Percentiles rank a stretch among this genome's conserved stretches.
Conservation (phyloP, 768 basidiomycete genomes). For the Saitozyma podzolica region DNA sequence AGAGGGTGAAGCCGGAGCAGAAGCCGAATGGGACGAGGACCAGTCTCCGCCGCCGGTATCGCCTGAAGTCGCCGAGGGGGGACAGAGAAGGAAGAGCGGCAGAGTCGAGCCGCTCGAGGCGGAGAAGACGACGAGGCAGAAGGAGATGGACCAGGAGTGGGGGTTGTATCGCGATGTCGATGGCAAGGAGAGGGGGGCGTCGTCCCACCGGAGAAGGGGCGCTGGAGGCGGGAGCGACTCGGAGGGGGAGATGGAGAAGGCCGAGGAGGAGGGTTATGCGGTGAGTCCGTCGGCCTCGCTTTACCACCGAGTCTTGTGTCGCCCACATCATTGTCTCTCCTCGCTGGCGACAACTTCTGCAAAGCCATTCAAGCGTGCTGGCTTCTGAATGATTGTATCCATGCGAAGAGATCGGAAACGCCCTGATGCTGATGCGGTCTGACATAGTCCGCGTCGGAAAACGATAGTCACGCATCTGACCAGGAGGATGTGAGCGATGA, state of each 20-base stretch:
- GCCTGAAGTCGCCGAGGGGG: background rate
- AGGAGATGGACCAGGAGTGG: conserved; percentile 34
- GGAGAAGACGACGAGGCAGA: conserved; percentile 18
- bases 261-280: background rate
- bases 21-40: conserved; percentile 8
- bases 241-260: conserved; percentile 19
- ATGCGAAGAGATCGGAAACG: too few relatives aligned
- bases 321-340: too few relatives aligned
- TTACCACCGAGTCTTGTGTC: too few relatives aligned
- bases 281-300: background rate
- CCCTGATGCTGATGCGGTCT: background rate
- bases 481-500: conserved; percentile 27
- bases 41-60: conserved; percentile 40
- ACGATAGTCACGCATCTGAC: conserved; percentile 14
- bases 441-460: background rate
- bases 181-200: conserved; percentile 1
- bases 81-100: too few relatives aligned
- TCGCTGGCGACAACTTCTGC: too few relatives aligned
- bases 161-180: conserved; percentile 22
- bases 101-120: too few relatives aligned
- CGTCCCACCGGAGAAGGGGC: background rate
- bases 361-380: too few relatives aligned
- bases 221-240: conserved; percentile 26
- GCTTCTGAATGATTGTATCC: too few relatives aligned
- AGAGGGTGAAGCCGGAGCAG: background rate